Base-by-base conservation (phyloP, 331 rosid species). In the Telfairia occidentalis region DNA sequence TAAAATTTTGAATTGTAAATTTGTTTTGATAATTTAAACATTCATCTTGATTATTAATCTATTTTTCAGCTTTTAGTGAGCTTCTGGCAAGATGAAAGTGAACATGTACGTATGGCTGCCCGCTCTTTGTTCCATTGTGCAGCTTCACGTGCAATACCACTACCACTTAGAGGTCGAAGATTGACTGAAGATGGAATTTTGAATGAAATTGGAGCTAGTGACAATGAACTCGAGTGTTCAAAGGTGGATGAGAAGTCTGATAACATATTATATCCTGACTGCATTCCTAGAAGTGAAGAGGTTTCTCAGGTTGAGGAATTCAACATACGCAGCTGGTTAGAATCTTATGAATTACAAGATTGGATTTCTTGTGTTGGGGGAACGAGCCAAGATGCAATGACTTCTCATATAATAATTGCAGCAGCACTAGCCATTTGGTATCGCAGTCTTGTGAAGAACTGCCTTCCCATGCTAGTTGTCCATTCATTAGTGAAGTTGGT, bases 311-410 rank as follows among this genome's bases (percentile, higher is more conserved):
- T 57, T 59, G 96, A 88, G 83, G 88, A 91, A 82, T 83, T 87
- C 55, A 87, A 74, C 48, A 88, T 90, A 45, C 81, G 76, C 79
- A 83, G 83, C 76, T 94, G 98, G 98, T 80, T 94, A 74, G 96
- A 91, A 84, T 91, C 92, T 76, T 94, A 84, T 88, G 97, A 94
- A 87, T 78, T 91, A 89, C 98, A 88, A 75, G 98, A 94, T 76
- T 94, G 98, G 98, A 90, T 88, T 89, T 94, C 97, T 76, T 94
- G 97, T 78, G 87, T 94, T 74, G 96, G 98, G 53, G 98, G 98
- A 81, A 91, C 90, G 52, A 91, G 98, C 84, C 98, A 94, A 90
- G 97, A 94, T 80, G 96, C 96, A 42, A 91, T 94, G 96, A 84
- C 97, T 63, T 91, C 97, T 84, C 97, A 86, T 84, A 86, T 94